phyloP scores from a whole-genome alignment of 495 filamentous ascomycete species.

The Sordaria brevicollis region DNA sequence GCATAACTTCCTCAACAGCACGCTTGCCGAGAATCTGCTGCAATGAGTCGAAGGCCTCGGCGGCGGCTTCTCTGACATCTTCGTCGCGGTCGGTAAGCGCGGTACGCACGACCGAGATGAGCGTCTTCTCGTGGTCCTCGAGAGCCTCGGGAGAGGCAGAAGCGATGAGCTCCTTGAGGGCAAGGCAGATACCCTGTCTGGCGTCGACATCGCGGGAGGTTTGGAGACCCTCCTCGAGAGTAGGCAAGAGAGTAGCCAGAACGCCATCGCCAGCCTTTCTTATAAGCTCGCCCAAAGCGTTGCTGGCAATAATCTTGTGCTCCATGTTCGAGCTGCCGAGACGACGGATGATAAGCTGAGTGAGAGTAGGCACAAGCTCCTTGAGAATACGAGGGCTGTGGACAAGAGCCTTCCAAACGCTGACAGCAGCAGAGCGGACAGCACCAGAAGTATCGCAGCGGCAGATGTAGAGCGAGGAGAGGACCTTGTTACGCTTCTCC shows the following conservation, averaged over 20 bases:
- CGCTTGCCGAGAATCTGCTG: constrained; percentile 90
- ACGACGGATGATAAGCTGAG: constrained; percentile 86
- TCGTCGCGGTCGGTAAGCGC: constrained; percentile 82
- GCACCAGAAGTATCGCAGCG: constrained; percentile 92
- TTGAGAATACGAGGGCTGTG: constrained; percentile 87
- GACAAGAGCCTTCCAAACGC: constrained; percentile 94
- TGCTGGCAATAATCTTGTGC: constrained; percentile 96
- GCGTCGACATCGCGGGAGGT: constrained; percentile 84
- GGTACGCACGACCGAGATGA: constrained; percentile 88
- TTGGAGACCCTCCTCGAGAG: constrained; percentile 85
- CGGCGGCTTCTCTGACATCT: constrained; percentile 89
- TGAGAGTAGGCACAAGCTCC: constrained; percentile 88
- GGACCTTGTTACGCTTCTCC: constrained; percentile 87
- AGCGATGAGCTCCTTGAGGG: constrained; percentile 81
- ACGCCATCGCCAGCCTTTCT: constrained; percentile 93
- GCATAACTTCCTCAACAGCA: constrained; percentile 88
- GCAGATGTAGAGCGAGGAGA: constrained; percentile 94
- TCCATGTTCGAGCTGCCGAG: constrained; percentile 95
- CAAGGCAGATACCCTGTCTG: constrained; percentile 95
- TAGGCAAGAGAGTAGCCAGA: constrained; percentile 75
- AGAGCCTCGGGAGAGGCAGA: constrained; percentile 85
- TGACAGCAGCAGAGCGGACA: constrained; percentile 81
- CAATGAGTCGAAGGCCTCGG: constrained; percentile 90
- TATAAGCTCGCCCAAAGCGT: constrained; percentile 91
- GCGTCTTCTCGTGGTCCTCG: constrained; percentile 87